phyloP scores from a whole-genome alignment of 306 rosid genomes.

The Pyrus communis region DNA sequence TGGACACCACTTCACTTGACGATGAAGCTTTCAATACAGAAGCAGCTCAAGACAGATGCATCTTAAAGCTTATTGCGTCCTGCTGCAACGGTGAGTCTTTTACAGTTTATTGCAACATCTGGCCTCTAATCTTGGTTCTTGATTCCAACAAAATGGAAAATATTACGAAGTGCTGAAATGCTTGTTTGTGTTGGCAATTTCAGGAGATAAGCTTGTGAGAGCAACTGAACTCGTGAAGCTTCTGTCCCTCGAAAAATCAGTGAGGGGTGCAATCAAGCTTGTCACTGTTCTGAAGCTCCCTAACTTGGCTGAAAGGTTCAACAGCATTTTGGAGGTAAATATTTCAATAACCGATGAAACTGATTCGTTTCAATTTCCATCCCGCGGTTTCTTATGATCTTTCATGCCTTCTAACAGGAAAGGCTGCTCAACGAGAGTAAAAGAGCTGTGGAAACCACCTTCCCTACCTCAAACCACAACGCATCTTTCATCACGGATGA shows the following conservation, averaged over 20 bases:
- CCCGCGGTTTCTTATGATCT: conserved; percentile 6
- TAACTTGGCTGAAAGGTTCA: conserved; percentile 84
- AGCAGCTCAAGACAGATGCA: conserved; percentile 94
- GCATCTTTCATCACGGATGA: conserved; percentile 26
- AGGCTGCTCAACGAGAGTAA: conserved; percentile 48
- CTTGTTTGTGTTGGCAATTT: conserved; percentile 14
- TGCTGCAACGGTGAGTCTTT: conserved; percentile 75
- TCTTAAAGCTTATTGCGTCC: conserved; percentile 82
- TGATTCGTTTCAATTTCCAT: no score
- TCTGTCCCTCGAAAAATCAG: conserved; percentile 76
- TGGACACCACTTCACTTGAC: conserved; percentile 57
- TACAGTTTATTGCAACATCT: neutral
- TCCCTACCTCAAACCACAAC: conserved; percentile 20
- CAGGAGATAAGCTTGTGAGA: conserved; percentile 91
- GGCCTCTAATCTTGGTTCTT: conserved; percentile 9
- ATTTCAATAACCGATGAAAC: neutral
- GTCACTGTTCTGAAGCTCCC: conserved; percentile 89
- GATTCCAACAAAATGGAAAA: conserved; percentile 4
- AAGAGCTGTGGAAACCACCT: conserved; percentile 21
- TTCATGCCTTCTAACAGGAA: conserved; percentile 43
- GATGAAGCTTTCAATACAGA: conserved; percentile 78
- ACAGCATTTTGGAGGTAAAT: conserved; percentile 71
- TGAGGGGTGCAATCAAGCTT: conserved; percentile 89
- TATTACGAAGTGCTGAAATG: neutral
- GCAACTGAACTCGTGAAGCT: conserved; percentile 89